These are phyloP conservation scores for Clarireedia homoeocarpa DNA, from an alignment of 2,329 filamentous ascomycete genomes.

Conservation along the genomic window DNA sequence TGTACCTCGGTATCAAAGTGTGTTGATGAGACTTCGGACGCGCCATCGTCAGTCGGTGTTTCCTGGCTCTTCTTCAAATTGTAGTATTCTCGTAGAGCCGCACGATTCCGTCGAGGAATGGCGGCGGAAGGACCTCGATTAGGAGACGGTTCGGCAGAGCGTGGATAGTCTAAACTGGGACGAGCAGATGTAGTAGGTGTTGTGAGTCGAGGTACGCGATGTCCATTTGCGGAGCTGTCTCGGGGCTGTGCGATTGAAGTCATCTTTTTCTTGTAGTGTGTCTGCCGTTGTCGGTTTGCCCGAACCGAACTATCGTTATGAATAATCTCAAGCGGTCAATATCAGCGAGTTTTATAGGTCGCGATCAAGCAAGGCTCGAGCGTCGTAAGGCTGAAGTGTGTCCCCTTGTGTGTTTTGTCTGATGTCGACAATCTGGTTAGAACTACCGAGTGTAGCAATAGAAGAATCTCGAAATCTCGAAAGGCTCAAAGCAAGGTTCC, in stretches of 20 bases:
- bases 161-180: slow-evolving; percentile 60
- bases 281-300: too few relatives aligned
- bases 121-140: slow-evolving; percentile 32
- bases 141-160: slow-evolving; percentile 52
- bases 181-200: slow-evolving; percentile 70
- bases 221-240: slow-evolving; percentile 48
- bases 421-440: too few relatives aligned
- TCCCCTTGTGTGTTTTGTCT: too few relatives aligned
- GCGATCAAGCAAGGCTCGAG: too few relatives aligned
- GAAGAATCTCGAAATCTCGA: too few relatives aligned
- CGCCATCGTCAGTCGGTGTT: slow-evolving; percentile 17
- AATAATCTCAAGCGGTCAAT: too few relatives aligned
- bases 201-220: slow-evolving; percentile 47
- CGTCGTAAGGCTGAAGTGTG: too few relatives aligned
- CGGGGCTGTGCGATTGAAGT: slow-evolving; percentile 58
- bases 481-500: too few relatives aligned
- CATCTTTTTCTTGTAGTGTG: slow-evolving; percentile 36
- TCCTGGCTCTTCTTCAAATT: slow-evolving; percentile 53
- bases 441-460: too few relatives aligned
- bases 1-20: slow-evolving; percentile 45
- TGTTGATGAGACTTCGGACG: slow-evolving; percentile 30
- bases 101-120: slow-evolving; percentile 51
- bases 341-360: too few relatives aligned
- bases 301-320: too few relatives aligned
- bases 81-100: slow-evolving; percentile 90